A percentile compares a stretch with the other conserved stretches of the same genome.
Evolutionary conservation across 495 filamentous ascomycete species (phyloP).

Genomic region (Penicillium tannophilum): DNA sequence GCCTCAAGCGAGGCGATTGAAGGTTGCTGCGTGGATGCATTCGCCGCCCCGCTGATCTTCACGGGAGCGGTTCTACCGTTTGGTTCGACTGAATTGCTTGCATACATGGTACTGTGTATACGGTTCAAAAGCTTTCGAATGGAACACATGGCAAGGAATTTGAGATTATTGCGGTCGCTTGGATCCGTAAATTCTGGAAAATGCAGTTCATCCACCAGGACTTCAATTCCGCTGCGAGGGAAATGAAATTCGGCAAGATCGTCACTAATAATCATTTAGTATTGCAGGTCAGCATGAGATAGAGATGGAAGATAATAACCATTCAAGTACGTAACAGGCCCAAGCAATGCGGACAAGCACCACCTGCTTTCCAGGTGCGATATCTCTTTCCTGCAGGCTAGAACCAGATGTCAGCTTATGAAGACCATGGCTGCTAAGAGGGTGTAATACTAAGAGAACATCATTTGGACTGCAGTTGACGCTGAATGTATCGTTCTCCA

Average conservation of each 20-base stretch:
- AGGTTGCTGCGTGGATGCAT: slow-evolving; percentile 1
- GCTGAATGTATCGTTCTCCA: slow-evolving; percentile 18
- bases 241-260: slow-evolving; percentile 26
- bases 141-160: slow-evolving; percentile 27
- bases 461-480: slow-evolving; percentile 13
- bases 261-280: slow-evolving; percentile 9
- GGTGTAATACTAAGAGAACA: slow-evolving; percentile 14
- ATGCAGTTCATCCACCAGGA: slow-evolving; percentile 16
- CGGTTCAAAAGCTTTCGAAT: slow-evolving; percentile 24
- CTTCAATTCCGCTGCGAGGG: slow-evolving; percentile 22
- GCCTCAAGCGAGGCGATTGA: slow-evolving; percentile 19
- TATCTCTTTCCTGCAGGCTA: slow-evolving; percentile 15
- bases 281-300: background rate
- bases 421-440: background rate
- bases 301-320: slow-evolving; percentile 3
- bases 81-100: slow-evolving; percentile 10
- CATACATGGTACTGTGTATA: slow-evolving; percentile 22
- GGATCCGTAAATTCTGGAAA: slow-evolving; percentile 17
- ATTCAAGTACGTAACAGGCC: slow-evolving; percentile 27
- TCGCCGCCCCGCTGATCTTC: slow-evolving; percentile 1
- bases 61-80: background rate
- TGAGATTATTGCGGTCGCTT: slow-evolving; percentile 9
- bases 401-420: slow-evolving; percentile 9
- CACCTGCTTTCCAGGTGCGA: slow-evolving; percentile 5
- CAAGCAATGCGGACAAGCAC: slow-evolving; percentile 20